Evolutionary conservation across 257 asterid genomes (phyloP).

Genomic region (Haberlea rhodopensis): DNA sequence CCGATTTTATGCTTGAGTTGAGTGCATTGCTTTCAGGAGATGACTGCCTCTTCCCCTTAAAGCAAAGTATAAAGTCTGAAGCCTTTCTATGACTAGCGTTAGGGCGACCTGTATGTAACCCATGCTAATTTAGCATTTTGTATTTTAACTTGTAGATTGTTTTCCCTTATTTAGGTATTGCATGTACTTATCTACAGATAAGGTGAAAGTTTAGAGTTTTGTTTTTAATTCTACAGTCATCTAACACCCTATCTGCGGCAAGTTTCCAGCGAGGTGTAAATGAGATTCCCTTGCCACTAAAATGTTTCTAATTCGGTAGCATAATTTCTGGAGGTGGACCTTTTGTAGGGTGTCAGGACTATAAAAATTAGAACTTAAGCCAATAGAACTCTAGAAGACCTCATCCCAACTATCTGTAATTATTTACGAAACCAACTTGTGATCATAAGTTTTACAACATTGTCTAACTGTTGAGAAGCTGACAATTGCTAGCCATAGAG

Average conservation of each 20-base stretch:
- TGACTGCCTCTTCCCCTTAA: too few species aligned
- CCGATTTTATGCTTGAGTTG: not conserved
- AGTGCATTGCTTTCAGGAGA: too few species aligned
- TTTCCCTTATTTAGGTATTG: too few species aligned
- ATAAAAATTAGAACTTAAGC: not conserved
- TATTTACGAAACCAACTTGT: too few species aligned
- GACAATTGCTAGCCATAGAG: not conserved
- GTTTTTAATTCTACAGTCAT: too few species aligned
- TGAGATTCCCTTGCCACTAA: not conserved
- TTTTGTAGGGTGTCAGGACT: conserved; percentile 5
- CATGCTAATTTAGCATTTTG: too few species aligned
- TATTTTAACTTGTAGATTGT: too few species aligned
- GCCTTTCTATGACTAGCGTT: too few species aligned
- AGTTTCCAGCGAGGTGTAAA: not conserved
- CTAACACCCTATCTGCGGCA: not conserved
- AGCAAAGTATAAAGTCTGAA: too few species aligned
- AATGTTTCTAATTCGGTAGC: not conserved
- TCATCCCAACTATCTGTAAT: not conserved
- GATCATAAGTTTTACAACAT: not conserved
- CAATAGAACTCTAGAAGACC: too few species aligned
- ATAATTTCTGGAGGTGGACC: not conserved
- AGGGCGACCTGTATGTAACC: too few species aligned
- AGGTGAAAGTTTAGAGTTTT: not conserved
- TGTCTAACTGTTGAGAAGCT: not conserved
- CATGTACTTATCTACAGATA: too few species aligned